Conservation (phyloP, 2,329 filamentous ascomycete genomes). For the Ophiostoma montium region DNA sequence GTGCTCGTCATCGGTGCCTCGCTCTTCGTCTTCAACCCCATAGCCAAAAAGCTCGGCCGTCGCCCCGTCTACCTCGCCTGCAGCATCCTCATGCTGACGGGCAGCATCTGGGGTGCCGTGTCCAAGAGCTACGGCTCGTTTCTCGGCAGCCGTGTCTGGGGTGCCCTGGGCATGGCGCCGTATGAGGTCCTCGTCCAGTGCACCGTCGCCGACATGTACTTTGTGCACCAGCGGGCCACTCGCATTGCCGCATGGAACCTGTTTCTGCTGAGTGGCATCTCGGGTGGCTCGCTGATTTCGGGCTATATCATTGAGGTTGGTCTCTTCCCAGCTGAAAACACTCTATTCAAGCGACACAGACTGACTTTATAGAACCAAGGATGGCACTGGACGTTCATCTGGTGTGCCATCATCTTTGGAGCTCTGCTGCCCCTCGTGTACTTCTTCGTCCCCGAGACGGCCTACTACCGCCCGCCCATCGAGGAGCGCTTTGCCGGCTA, state of each 20-base stretch:
- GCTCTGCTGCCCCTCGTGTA: slow-evolving; percentile 28
- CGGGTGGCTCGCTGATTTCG: slow-evolving; percentile 25
- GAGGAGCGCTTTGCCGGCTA: slow-evolving; percentile 4
- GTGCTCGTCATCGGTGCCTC: slow-evolving; percentile 33
- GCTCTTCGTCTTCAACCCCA: slow-evolving; percentile 35
- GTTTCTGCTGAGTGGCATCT: slow-evolving; percentile 26
- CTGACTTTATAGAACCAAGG: slow-evolving; percentile 17
- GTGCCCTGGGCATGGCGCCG: slow-evolving; percentile 34
- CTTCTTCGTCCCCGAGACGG: slow-evolving; percentile 36
- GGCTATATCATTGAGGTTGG: slow-evolving; percentile 24
- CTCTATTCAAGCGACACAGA: background rate
- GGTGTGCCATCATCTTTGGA: slow-evolving; percentile 31
- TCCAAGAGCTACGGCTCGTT: slow-evolving; percentile 30
- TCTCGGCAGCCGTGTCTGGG: slow-evolving; percentile 30
- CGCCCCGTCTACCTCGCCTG: slow-evolving; percentile 35
- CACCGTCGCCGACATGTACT: slow-evolving; percentile 33
- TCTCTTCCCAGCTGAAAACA: background rate
- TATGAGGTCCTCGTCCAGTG: slow-evolving; percentile 38
- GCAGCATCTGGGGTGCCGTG: slow-evolving; percentile 32
- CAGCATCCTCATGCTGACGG: slow-evolving; percentile 31
- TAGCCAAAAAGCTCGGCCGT: slow-evolving; percentile 35
- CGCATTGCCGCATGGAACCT: slow-evolving; percentile 28
- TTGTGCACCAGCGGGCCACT: slow-evolving; percentile 30
- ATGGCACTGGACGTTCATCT: slow-evolving; percentile 32
- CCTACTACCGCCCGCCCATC: slow-evolving; percentile 20